Conservation (phyloP, 2,329 filamentous ascomycete species). For the Claviceps quebecensis region DNA sequence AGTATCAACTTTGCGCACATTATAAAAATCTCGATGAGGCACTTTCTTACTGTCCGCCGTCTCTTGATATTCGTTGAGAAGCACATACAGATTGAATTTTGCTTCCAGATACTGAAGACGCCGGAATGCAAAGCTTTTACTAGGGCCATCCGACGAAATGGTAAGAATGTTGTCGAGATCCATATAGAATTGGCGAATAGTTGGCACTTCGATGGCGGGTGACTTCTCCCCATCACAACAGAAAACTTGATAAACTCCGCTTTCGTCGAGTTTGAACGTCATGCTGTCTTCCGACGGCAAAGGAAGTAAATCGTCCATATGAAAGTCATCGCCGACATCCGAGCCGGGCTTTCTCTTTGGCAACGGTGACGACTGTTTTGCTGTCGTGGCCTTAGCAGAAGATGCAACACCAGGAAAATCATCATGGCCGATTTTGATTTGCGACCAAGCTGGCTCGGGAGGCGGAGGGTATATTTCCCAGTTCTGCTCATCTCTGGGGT, state of each 20-base stretch:
- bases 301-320: constrained; percentile 63
- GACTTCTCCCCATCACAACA: constrained; percentile 49
- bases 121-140: constrained; percentile 93
- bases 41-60: constrained; percentile 96
- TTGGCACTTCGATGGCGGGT: constrained; percentile 74
- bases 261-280: constrained; percentile 66
- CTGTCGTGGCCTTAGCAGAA: not conserved
- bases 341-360: constrained; percentile 71
- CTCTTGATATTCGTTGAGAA: constrained; percentile 95
- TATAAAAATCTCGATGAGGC: constrained; percentile 97
- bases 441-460: constrained; percentile 73
- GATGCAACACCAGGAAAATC: constrained; percentile 6
- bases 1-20: constrained; percentile 95
- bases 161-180: constrained; percentile 77
- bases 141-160: constrained; percentile 88
- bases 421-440: constrained; percentile 12
- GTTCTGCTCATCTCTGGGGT: constrained; percentile 68
- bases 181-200: constrained; percentile 88
- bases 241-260: constrained; percentile 86
- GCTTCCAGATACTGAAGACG: constrained; percentile 90
- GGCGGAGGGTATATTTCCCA: constrained; percentile 89
- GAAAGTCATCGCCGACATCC: constrained; percentile 85
- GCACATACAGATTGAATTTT: constrained; percentile 87
- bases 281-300: constrained; percentile 57
- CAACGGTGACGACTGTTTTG: constrained; percentile 20